These are phyloP conservation scores for Lichtheimia corymbifera DNA, from an alignment of 371 early-diverging fungal species.

Conservation along the genomic window DNA sequence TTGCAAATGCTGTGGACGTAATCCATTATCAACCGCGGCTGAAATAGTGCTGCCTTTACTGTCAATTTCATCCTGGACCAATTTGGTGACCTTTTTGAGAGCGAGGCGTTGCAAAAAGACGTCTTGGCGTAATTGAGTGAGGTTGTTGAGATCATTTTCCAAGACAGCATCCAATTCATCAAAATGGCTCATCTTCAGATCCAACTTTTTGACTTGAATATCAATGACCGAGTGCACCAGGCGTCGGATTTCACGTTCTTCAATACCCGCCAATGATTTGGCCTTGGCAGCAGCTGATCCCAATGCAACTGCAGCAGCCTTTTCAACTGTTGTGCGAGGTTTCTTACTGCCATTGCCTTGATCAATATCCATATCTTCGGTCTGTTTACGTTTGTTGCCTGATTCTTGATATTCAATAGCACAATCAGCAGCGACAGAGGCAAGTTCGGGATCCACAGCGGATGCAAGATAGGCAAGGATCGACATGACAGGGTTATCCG, in stretches of 20 bases:
- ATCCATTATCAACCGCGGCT: slow-evolving; percentile 37
- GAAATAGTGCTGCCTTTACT: slow-evolving; percentile 32
- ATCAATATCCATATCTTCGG: slow-evolving; percentile 29
- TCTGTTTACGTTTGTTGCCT: slow-evolving; percentile 16
- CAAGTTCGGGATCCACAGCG: slow-evolving; percentile 86
- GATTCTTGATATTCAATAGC: slow-evolving; percentile 34
- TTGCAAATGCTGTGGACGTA: slow-evolving; percentile 44
- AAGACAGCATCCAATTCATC: slow-evolving; percentile 87
- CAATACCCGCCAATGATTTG: slow-evolving; percentile 64
- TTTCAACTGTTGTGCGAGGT: slow-evolving; percentile 55
- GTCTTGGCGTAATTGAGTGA: slow-evolving; percentile 82
- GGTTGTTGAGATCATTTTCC: slow-evolving; percentile 80
- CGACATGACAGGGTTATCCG: slow-evolving; percentile 96
- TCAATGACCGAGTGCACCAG: slow-evolving; percentile 83
- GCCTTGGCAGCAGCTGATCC: slow-evolving; percentile 74
- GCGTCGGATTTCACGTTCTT: slow-evolving; percentile 81
- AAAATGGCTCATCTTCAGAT: slow-evolving; percentile 89
- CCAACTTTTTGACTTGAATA: slow-evolving; percentile 82
- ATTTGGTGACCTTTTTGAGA: slow-evolving; percentile 56
- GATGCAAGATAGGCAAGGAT: slow-evolving; percentile 91
- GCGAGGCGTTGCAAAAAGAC: slow-evolving; percentile 78
- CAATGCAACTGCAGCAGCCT: slow-evolving; percentile 65
- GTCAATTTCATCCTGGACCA: slow-evolving; percentile 53
- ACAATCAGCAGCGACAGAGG: slow-evolving; percentile 67
- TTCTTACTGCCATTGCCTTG: slow-evolving; percentile 28